Percentiles rank a stretch among this genome's conserved stretches.
Conservation (phyloP, 2,329 filamentous ascomycete species). For the Lecanosticta acicola region DNA sequence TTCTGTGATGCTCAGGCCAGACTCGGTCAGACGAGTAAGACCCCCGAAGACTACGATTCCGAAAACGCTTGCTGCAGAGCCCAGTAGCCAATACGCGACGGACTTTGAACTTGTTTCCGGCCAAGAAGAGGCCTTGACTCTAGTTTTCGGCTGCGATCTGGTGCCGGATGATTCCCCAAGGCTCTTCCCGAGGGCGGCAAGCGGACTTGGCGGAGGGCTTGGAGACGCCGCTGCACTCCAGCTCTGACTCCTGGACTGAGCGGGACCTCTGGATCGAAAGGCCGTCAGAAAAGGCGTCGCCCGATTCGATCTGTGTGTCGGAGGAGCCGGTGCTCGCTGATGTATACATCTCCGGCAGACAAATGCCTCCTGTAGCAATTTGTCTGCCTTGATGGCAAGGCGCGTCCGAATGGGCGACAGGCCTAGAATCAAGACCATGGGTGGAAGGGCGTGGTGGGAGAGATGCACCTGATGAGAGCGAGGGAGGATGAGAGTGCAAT, state of each 20-base stretch:
- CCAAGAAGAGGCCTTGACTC: slow-evolving; percentile 18
- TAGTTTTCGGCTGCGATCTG: slow-evolving; percentile 1
- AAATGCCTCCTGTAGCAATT: slow-evolving; percentile 22
- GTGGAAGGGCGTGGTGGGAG: not conserved
- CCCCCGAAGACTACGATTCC: slow-evolving; percentile 95
- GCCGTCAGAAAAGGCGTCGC: slow-evolving; percentile 33
- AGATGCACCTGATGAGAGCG: not conserved
- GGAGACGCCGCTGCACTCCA: slow-evolving; percentile 18
- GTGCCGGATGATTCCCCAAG: slow-evolving; percentile 17
- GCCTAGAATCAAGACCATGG: slow-evolving; percentile 19
- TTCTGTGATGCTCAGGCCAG: slow-evolving; percentile 96
- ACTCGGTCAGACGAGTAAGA: slow-evolving; percentile 88
- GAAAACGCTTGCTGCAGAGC: slow-evolving; percentile 87
- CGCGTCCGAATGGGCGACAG: slow-evolving; percentile 21
- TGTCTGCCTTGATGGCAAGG: slow-evolving; percentile 17
- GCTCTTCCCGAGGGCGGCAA: slow-evolving; percentile 29
- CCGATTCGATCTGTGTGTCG: slow-evolving; percentile 23
- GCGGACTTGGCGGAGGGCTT: slow-evolving; percentile 24
- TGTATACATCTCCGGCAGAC: slow-evolving; percentile 32
- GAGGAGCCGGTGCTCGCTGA: slow-evolving; percentile 18
- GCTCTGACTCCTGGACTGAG: slow-evolving; percentile 19
- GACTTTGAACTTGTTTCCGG: slow-evolving; percentile 55
- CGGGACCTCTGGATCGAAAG: slow-evolving; percentile 26
- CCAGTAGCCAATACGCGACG: slow-evolving; percentile 89
- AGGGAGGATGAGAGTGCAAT: not conserved